Evolutionary conservation across 805 yeast genomes (phyloP), one percentile per base, ranked within the genome.

Genomic region (Kuraishia piskuri): DNA sequence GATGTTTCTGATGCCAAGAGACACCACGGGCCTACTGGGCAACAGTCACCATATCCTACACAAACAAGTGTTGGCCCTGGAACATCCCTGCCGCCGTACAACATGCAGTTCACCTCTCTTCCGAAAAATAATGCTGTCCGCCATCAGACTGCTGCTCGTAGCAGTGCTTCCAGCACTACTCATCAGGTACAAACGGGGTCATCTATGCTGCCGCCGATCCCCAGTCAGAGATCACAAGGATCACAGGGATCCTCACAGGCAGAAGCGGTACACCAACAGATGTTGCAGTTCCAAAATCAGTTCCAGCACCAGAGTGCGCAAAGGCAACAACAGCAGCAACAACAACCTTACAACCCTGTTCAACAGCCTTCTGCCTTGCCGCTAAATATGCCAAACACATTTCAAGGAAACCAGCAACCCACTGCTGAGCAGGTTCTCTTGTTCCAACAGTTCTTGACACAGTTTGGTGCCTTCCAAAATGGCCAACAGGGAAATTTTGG

Each of bases 361-460:
- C 95, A 61, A 83, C 74, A 0, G 96, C 96, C 12, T 88, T 86
- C 56, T 82, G 77, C 8, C 74, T 74, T 60, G 89, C 80, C n/a
- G 89, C 77, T 0, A 96, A 96, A 0, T 75, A 75, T 52, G 68
- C 70, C 36, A 89, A 68, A 47, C 71, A 69, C 65, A 87, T 90
- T 67, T 88, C 77, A 52, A 79, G 40, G 40, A 14, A 31, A 31
- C 14, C 40, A 31, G 17, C 40, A 31, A 31, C 40, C 40, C 8
- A 7, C 40, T 12, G 17, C 17, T 31, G 49, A 23, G 3, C 49
- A 46, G 49, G 25, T 46, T 46, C 24, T 46, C 9, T 22, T 23
- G 19, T 46, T 46, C 9, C 49, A 46, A 46, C 49, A 46, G 21
- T 23, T 25, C 26, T 23, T 46, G 49, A 23, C 20, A n/a, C 49